Conservation (phyloP, 495 filamentous ascomycete genomes). For the Hyaloscypha variabilis region DNA sequence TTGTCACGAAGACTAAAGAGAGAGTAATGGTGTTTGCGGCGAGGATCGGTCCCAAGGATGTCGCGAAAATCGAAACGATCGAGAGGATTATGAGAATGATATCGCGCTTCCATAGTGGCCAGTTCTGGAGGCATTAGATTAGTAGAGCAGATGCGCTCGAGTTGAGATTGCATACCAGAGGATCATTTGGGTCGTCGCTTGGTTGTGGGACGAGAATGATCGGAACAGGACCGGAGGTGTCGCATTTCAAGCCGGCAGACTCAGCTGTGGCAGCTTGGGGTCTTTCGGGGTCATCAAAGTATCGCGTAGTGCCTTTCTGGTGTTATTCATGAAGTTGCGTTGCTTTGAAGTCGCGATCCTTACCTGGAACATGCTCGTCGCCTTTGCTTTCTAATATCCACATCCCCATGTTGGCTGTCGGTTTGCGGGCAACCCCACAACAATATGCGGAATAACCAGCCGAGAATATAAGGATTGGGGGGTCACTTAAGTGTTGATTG, state of each 20-base stretch:
- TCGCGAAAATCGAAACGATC: constrained; percentile 77
- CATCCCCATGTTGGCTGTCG: constrained; percentile 67
- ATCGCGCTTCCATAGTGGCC: constrained; percentile 88
- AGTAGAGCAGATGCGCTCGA: not conserved
- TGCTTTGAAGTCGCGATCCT: constrained; percentile 33
- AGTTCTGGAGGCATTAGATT: constrained; percentile 61
- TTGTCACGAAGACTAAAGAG: constrained; percentile 53
- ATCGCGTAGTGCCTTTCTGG: constrained; percentile 61
- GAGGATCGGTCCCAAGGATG: constrained; percentile 79
- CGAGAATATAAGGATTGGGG: not conserved
- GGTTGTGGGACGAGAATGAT: constrained; percentile 78
- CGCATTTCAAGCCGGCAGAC: constrained; percentile 66
- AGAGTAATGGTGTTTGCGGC: constrained; percentile 84
- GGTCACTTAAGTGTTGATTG: not conserved
- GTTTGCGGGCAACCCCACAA: constrained; percentile 7
- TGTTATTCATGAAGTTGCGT: constrained; percentile 26
- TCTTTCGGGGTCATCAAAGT: constrained; percentile 58
- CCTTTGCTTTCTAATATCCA: constrained; percentile 64
- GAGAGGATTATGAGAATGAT: constrained; percentile 77
- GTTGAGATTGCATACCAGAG: constrained; percentile 52
- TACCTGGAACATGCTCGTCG: constrained; percentile 28
- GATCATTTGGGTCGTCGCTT: constrained; percentile 70
- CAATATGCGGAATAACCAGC: not conserved
- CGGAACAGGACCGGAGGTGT: constrained; percentile 63
- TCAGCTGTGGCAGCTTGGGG: constrained; percentile 42